Evolutionary conservation across 305 asterid genomes (phyloP), one percentile per base, ranked within the genome.

Genomic region (Rubia tinctorum): DNA sequence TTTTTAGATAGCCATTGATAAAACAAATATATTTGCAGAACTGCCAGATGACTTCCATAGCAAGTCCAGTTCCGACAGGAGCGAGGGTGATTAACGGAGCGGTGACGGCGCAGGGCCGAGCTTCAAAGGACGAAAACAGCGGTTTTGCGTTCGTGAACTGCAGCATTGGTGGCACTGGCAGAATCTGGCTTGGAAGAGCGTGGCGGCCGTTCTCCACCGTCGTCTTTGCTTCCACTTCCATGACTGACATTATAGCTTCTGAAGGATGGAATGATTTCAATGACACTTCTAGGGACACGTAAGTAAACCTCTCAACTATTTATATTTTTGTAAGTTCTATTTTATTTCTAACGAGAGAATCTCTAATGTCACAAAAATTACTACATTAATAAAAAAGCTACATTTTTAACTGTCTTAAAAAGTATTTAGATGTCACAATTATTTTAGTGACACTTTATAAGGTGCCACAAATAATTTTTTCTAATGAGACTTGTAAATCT

Each of bases 221-320:
- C 7, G 84, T 93, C 15, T 93, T 91, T 56, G 80, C 90, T 14
- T 82, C 69, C 75, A 91, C 97, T 0, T 69, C 56, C 11, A 93
- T 93, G 96, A 79, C 98, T 0, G 96, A 88, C 66, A 84, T 93
- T 71, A 88, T 93, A 10, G 96, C 97, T n/a, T 77, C 96, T 0
- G 97, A 91, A 42, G 98, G 98, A 0, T 93, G 98, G 98, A 93
- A 90, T 34, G 96, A 93, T 76, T 91, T 87, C 81, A 93, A 93
- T 5, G 98, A 93, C 72, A 96, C 97, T 34, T 30, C 82, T 0
- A 76, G 96, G 78, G 96, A 91, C 71, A 96, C 84, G 97, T 93
- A 51, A 77, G 90, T 65, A 23, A 62, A 34, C 3, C 5, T 2
- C 39, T 4, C 39, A 2, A 34, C 4, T 34, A 34, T 34, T 34